Evolutionary conservation across 345 rosid genomes (phyloP).

Genomic region (Pugionium dolabratum): DNA sequence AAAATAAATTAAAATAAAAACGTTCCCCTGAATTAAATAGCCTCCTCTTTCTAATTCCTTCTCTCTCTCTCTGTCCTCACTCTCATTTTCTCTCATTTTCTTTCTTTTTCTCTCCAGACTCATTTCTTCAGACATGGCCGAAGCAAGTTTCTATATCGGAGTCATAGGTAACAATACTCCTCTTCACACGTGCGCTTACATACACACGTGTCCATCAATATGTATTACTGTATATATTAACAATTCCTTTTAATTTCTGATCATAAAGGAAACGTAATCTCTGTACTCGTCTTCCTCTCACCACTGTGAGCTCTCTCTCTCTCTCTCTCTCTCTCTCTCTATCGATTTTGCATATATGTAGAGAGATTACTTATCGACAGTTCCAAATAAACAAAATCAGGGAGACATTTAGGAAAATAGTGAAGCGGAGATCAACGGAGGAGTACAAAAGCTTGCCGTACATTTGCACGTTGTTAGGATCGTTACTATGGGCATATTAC

Average conservation of each 20-base stretch:
- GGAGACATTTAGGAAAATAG: constrained; percentile 56
- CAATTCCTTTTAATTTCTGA: too few relatives aligned
- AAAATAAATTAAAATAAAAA: neutral
- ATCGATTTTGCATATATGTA: neutral
- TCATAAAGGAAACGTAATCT: constrained; percentile 59
- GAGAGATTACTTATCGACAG: constrained; percentile 6
- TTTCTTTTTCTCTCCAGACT: neutral
- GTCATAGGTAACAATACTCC: constrained; percentile 51
- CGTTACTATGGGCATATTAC: constrained; percentile 82
- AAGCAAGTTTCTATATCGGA: constrained; percentile 52
- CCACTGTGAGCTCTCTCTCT: constrained; percentile 53
- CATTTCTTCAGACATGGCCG: constrained; percentile 40
- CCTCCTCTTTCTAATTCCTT: neutral
- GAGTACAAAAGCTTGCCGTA: constrained; percentile 75
- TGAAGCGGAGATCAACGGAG: constrained; percentile 57
- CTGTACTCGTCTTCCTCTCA: constrained; percentile 73
- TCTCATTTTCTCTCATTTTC: neutral
- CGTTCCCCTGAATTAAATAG: neutral
- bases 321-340: neutral
- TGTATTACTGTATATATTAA: too few relatives aligned
- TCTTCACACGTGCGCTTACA: constrained; percentile 9
- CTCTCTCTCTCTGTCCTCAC: neutral
- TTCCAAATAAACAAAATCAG: constrained; percentile 29
- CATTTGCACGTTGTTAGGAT: constrained; percentile 59
- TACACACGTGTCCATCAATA: neutral